Evolutionary conservation across 192 early-diverging fungal species (phyloP).

Genomic region (Coemansia sp.): DNA sequence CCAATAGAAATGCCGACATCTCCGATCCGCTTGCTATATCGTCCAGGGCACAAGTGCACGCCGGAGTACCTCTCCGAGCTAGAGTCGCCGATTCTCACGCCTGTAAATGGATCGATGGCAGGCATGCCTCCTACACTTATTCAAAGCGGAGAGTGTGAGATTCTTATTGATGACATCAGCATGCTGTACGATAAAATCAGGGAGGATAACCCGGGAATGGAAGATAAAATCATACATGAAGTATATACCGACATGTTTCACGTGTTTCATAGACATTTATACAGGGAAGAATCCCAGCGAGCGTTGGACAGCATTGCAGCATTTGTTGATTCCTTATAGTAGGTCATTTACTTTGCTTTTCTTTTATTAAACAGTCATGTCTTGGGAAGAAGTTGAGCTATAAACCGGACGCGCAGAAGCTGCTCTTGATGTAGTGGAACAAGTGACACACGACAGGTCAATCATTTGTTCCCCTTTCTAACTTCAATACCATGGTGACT

Average conservation of each 20-base stretch:
- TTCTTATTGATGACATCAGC: constrained; percentile 24
- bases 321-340: constrained; percentile 8
- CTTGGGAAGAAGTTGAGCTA: too few relatives aligned
- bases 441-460: too few relatives aligned
- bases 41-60: constrained; percentile 19
- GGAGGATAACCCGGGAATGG: constrained; percentile 2
- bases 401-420: too few relatives aligned
- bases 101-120: constrained; percentile 14
- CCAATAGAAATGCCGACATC: constrained; percentile 23
- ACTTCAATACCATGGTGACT: too few relatives aligned
- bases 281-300: constrained; percentile 14
- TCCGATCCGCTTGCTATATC: constrained; percentile 24
- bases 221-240: constrained; percentile 10
- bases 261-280: constrained; percentile 34
- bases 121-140: constrained; percentile 37
- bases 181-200: constrained; percentile 12
- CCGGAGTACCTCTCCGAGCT: constrained; percentile 19
- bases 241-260: constrained; percentile 44
- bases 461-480: too few relatives aligned
- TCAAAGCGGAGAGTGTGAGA: constrained; percentile 16
- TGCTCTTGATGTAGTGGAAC: too few relatives aligned
- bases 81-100: constrained; percentile 19
- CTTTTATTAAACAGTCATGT: not conserved
- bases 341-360: not conserved
- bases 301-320: constrained; percentile 16